Percentiles rank a stretch among this genome's conserved stretches.
Conservation (phyloP, 352 stramenopile genomes). For the Globisporangium abappressorium region DNA sequence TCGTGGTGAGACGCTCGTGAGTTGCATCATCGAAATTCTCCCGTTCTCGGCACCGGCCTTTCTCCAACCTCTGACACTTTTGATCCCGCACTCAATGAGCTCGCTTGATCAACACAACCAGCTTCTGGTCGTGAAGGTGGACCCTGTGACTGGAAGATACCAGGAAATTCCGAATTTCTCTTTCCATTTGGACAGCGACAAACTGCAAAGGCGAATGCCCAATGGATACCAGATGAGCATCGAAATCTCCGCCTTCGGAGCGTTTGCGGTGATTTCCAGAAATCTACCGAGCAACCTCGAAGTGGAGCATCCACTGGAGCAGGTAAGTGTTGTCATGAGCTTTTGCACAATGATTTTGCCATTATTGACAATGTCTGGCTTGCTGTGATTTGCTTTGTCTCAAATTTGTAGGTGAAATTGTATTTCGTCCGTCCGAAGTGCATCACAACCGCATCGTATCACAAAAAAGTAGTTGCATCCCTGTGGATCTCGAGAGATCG, state of each 20-base stretch:
- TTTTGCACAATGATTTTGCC: not conserved
- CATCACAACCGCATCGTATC: constrained; percentile 9
- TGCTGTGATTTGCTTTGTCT: not conserved
- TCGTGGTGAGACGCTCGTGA: constrained; percentile 36
- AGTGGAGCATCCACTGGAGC: constrained; percentile 15
- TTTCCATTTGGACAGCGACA: not conserved
- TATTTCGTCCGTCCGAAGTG: constrained; percentile 15
- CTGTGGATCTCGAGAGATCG: constrained; percentile 20
- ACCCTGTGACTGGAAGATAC: constrained; percentile 18
- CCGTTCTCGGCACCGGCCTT: constrained; percentile 30
- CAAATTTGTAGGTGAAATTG: constrained; percentile 3
- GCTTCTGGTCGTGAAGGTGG: constrained; percentile 26
- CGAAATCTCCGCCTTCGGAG: constrained; percentile 11
- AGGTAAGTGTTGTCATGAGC: constrained; percentile 2
- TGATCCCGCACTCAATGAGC: constrained; percentile 26
- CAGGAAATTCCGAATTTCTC: not conserved
- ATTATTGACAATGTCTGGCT: not conserved
- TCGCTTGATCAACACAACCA: constrained; percentile 11
- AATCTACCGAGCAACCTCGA: constrained; percentile 12
- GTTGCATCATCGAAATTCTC: constrained; percentile 40
- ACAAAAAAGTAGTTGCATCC: not conserved
- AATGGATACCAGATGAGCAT: not conserved
- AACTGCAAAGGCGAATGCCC: not conserved
- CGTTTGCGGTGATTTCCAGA: constrained; percentile 16
- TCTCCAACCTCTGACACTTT: constrained; percentile 27